These are phyloP conservation scores for Pyricularia sp. DNA, from an alignment of 2,329 filamentous ascomycete genomes.

Conservation along the genomic window DNA sequence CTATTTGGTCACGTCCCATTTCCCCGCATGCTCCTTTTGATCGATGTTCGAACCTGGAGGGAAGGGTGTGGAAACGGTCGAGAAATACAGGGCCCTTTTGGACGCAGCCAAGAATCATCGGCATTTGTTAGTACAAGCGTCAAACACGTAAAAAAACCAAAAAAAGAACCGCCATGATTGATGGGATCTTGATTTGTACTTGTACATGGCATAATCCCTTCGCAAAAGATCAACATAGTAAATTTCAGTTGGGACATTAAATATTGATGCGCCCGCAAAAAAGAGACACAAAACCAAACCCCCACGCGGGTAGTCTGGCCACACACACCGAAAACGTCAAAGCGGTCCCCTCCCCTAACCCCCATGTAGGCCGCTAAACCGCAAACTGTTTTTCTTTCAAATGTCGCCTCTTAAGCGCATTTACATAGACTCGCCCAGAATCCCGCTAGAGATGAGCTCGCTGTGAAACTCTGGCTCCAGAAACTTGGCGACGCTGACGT, in stretches of 20 bases:
- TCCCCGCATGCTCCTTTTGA: background rate
- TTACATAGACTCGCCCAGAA: slow-evolving; percentile 49
- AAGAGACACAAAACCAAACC: background rate
- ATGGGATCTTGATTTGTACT: background rate
- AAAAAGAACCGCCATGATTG: background rate
- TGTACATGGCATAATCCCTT: background rate
- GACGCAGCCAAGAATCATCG: background rate
- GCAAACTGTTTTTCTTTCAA: background rate
- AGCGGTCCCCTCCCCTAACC: background rate
- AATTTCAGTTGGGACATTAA: background rate
- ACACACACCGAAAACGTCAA: background rate
- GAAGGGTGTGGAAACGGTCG: too few species aligned
- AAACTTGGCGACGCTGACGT: slow-evolving; percentile 93
- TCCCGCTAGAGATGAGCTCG: slow-evolving; percentile 78
- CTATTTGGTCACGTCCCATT: background rate
- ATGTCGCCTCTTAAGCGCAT: background rate
- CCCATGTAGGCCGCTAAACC: background rate
- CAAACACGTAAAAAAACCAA: background rate
- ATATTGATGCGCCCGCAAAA: background rate
- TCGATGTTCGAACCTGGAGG: background rate
- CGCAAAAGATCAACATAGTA: background rate
- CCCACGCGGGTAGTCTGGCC: background rate
- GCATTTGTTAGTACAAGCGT: background rate
- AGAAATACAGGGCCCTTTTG: background rate
- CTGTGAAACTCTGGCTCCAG: slow-evolving; percentile 90